Percentiles rank a stretch among this genome's conserved stretches.
Conservation (phyloP, 2,329 filamentous ascomycete species). For the Teratosphaeria zuluensis region DNA sequence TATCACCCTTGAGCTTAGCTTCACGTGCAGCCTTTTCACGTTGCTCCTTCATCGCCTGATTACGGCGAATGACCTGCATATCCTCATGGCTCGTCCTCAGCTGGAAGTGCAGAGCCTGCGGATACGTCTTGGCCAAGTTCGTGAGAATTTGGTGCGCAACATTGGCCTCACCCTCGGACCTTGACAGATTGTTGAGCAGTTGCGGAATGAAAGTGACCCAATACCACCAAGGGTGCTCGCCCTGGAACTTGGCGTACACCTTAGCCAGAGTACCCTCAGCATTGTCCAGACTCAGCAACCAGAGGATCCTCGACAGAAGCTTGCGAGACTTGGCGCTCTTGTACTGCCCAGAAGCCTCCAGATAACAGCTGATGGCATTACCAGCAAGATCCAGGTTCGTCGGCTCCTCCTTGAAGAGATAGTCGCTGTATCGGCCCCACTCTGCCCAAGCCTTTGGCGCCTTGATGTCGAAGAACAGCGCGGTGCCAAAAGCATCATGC, state of each 20-base stretch:
- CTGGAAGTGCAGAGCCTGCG: slow-evolving; percentile 90
- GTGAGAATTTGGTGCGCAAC: slow-evolving; percentile 78
- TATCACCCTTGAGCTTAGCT: slow-evolving; percentile 49
- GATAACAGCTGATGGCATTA: slow-evolving; percentile 88
- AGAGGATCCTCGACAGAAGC: slow-evolving; percentile 82
- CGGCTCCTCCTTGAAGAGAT: slow-evolving; percentile 87
- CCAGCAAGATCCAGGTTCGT: slow-evolving; percentile 72
- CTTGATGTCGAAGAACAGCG: slow-evolving; percentile 89
- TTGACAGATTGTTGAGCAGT: slow-evolving; percentile 78
- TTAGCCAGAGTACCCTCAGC: slow-evolving; percentile 70
- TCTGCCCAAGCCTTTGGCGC: slow-evolving; percentile 97
- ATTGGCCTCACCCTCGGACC: slow-evolving; percentile 66
- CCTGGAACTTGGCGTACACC: slow-evolving; percentile 93
- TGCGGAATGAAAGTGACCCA: slow-evolving; percentile 99
- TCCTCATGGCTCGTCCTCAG: slow-evolving; percentile 89
- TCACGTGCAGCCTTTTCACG: slow-evolving; percentile 45
- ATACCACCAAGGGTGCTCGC: slow-evolving; percentile 96
- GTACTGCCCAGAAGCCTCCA: slow-evolving; percentile 91
- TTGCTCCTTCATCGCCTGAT: slow-evolving; percentile 48
- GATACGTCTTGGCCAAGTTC: slow-evolving; percentile 91
- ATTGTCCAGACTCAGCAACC: slow-evolving; percentile 90
- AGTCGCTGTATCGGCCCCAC: slow-evolving; percentile 97
- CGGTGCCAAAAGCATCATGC: slow-evolving; percentile 87
- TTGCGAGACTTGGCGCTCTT: slow-evolving; percentile 96
- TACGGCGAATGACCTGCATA: slow-evolving; percentile 84